Evolutionary conservation across 768 basidiomycete genomes (phyloP).

Genomic region (Porphyrellus cyaneotinctus): DNA sequence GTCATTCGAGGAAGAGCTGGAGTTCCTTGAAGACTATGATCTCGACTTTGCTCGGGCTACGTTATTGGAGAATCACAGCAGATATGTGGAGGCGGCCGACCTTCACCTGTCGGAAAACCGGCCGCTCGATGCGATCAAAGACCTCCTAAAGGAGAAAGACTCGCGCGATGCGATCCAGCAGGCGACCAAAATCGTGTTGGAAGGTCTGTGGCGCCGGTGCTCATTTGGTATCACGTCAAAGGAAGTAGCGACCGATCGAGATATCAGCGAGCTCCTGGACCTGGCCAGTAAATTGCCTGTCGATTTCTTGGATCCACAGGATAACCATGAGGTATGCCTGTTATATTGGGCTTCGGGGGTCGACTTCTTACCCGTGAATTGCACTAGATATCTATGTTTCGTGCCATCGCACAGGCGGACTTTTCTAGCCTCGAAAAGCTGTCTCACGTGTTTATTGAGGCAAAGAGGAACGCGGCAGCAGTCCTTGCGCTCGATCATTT

Average conservation of each 20-base stretch:
- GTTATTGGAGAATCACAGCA: constrained; percentile 41
- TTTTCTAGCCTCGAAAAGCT: constrained; percentile 29
- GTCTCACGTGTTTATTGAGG: constrained; percentile 26
- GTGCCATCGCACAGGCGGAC: constrained; percentile 27
- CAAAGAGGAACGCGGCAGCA: not conserved
- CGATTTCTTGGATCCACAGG: constrained; percentile 3
- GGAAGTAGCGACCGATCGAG: not conserved
- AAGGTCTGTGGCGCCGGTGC: constrained; percentile 43
- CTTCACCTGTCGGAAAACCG: constrained; percentile 48
- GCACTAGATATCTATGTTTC: constrained; percentile 30
- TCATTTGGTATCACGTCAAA: constrained; percentile 35
- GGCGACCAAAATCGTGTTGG: constrained; percentile 39
- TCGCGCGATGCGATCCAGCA: constrained; percentile 27
- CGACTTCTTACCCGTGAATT: not conserved
- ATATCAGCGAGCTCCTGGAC: constrained; percentile 23
- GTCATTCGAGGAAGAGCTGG: constrained; percentile 48
- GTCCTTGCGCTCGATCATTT: constrained; percentile 9
- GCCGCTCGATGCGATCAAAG: constrained; percentile 41
- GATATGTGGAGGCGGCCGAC: constrained; percentile 48
- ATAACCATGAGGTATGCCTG: constrained; percentile 11
- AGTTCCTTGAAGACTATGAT: constrained; percentile 52
- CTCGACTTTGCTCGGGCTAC: constrained; percentile 46
- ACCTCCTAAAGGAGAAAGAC: constrained; percentile 37
- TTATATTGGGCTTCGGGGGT: not conserved
- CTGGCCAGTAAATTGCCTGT: constrained; percentile 17